A percentile compares a stretch with the other conserved stretches of the same genome.
phyloP scores from a whole-genome alignment of 2,329 filamentous ascomycete genomes.

The Mycosphaerelloides madeirae region DNA sequence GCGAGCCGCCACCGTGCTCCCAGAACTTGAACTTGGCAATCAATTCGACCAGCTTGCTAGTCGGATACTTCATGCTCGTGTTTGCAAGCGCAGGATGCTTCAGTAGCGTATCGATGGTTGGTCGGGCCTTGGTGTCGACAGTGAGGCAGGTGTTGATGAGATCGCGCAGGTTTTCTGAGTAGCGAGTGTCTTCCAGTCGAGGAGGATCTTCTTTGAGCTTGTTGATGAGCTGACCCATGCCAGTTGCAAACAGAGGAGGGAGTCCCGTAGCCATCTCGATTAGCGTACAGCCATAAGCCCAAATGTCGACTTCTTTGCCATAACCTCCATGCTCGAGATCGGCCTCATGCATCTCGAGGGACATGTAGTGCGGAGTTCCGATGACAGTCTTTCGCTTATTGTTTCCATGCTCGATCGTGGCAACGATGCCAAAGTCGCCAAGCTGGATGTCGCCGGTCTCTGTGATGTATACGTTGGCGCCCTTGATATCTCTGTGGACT shows the following conservation, averaged over 20 bases:
- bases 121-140: slow-evolving; percentile 62
- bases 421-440: slow-evolving; percentile 80
- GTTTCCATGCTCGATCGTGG: slow-evolving; percentile 68
- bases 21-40: slow-evolving; percentile 70
- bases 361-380: slow-evolving; percentile 83
- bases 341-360: slow-evolving; percentile 65
- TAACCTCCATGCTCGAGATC: slow-evolving; percentile 38
- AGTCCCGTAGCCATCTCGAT: slow-evolving; percentile 76
- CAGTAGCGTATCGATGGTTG: slow-evolving; percentile 65
- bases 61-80: slow-evolving; percentile 60
- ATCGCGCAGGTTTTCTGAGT: slow-evolving; percentile 63
- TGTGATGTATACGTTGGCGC: slow-evolving; percentile 73
- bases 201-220: slow-evolving; percentile 53
- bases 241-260: slow-evolving; percentile 54
- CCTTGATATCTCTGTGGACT: slow-evolving; percentile 62
- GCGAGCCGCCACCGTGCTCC: slow-evolving; percentile 68
- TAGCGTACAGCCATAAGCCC: slow-evolving; percentile 77
- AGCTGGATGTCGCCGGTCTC: slow-evolving; percentile 73
- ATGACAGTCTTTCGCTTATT: slow-evolving; percentile 72
- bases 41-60: slow-evolving; percentile 58
- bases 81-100: slow-evolving; percentile 64
- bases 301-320: slow-evolving; percentile 62
- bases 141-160: slow-evolving; percentile 70
- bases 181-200: slow-evolving; percentile 65
- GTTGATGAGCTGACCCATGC: slow-evolving; percentile 6